Evolutionary conservation across 768 basidiomycete species (phyloP).

Genomic region (Hypsizygus marmoreus): DNA sequence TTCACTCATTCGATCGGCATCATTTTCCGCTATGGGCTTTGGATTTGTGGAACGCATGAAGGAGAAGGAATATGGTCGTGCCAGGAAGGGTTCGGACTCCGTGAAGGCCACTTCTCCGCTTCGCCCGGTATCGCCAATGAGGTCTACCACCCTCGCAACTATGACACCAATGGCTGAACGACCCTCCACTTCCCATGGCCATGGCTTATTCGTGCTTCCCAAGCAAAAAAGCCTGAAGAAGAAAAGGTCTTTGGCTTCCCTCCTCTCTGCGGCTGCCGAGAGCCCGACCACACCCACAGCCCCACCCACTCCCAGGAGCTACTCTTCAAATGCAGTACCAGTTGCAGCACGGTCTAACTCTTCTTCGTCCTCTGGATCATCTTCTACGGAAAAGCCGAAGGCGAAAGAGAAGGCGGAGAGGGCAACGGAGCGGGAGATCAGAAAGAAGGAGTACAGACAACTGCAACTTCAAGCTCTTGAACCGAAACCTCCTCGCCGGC

Average conservation of each 20-base stretch:
- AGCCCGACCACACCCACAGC: slow-evolving; percentile 4
- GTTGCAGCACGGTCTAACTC: neutral
- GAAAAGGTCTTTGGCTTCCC: slow-evolving; percentile 39
- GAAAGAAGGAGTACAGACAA: slow-evolving; percentile 23
- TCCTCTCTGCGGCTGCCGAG: slow-evolving; percentile 24
- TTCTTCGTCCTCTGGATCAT: neutral
- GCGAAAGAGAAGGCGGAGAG: slow-evolving; percentile 8
- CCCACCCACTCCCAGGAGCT: slow-evolving; percentile 8
- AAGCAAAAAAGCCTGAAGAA: slow-evolving; percentile 29
- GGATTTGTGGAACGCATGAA: slow-evolving; percentile 33
- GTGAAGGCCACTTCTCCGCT: neutral
- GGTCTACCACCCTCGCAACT: slow-evolving; percentile 12
- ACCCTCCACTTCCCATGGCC: slow-evolving; percentile 19
- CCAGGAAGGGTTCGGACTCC: slow-evolving; percentile 2
- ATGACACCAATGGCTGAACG: slow-evolving; percentile 7
- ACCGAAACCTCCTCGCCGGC: slow-evolving; percentile 1
- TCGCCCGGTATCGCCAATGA: slow-evolving; percentile 1
- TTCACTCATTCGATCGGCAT: slow-evolving; percentile 30
- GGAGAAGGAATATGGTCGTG: slow-evolving; percentile 23
- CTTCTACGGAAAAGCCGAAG: neutral
- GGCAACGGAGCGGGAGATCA: slow-evolving; percentile 5
- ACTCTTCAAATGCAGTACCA: slow-evolving; percentile 14
- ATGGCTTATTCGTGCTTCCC: slow-evolving; percentile 20
- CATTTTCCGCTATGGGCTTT: slow-evolving; percentile 40
- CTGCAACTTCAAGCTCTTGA: slow-evolving; percentile 9